Evolutionary conservation across 164 flowering plant genomes (phyloP).

Genomic region (Umbellularia californica): DNA sequence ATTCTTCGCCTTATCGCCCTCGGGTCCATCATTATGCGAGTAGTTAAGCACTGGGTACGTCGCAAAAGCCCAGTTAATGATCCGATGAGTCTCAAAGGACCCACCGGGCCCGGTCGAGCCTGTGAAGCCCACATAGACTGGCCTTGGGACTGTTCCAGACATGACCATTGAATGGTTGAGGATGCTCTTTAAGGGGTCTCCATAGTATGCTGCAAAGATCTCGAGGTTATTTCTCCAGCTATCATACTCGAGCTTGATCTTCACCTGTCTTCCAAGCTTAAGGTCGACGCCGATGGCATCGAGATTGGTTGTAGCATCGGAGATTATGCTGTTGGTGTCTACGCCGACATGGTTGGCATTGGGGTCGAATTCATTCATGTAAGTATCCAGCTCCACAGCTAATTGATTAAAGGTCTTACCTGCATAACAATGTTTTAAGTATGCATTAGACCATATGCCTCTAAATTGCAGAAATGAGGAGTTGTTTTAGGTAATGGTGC

Average conservation of each 20-base stretch:
- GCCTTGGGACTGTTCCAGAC: constrained; percentile 23
- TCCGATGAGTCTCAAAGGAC: constrained; percentile 42
- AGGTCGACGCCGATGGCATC: constrained; percentile 44
- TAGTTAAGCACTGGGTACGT: constrained; percentile 23
- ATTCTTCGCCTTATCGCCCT: constrained; percentile 28
- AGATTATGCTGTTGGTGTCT: constrained; percentile 34
- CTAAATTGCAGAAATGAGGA: no score
- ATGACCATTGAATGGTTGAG: constrained; percentile 41
- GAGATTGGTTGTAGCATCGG: constrained; percentile 45
- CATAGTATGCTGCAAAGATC: constrained; percentile 44
- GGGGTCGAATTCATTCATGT: constrained; percentile 45
- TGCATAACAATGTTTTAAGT: constrained; percentile 6
- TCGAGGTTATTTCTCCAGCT: constrained; percentile 31
- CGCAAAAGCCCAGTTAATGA: constrained; percentile 43
- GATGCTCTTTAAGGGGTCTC: constrained; percentile 41
- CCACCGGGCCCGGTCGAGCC: constrained; percentile 43
- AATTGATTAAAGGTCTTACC: constrained; percentile 32
- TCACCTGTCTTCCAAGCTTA: constrained; percentile 39
- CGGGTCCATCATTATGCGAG: neutral
- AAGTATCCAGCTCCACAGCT: constrained; percentile 55
- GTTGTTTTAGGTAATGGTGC: no score
- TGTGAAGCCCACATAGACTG: constrained; percentile 77
- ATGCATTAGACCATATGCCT: no score
- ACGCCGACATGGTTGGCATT: constrained; percentile 64
- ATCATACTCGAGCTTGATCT: constrained; percentile 58